phyloP scores from a whole-genome alignment of 108 stramenopile species.

The Epipyxis sp. region DNA sequence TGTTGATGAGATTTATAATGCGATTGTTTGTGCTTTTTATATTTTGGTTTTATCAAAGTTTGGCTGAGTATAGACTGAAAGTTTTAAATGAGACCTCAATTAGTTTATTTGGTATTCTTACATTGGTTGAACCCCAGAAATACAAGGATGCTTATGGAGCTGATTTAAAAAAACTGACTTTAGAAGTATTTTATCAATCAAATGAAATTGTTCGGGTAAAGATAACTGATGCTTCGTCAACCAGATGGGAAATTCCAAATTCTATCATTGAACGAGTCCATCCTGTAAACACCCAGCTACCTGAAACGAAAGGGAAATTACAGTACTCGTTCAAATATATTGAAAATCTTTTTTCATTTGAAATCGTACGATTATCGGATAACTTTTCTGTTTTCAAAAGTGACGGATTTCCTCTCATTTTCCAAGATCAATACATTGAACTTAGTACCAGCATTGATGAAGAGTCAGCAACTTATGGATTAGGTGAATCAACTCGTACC shows the following conservation, averaged over 20 bases:
- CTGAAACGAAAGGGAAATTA: not conserved
- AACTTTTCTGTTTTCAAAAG: not conserved
- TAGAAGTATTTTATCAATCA: not conserved
- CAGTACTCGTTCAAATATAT: not conserved
- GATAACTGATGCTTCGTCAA: not conserved
- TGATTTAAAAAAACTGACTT: not conserved
- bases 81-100: too few species aligned
- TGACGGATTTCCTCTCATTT: not conserved
- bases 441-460: conserved; percentile 8
- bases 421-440: conserved; percentile 39
- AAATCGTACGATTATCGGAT: conserved; percentile 15
- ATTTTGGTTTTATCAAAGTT: too few species aligned
- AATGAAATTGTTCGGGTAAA: conserved; percentile 11
- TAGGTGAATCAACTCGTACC: conserved; percentile 37
- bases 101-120: too few species aligned
- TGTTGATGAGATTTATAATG: too few species aligned
- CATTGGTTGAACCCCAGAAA: too few species aligned
- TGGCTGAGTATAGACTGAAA: too few species aligned
- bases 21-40: too few species aligned
- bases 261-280: not conserved
- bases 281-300: not conserved
- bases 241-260: conserved; percentile 2
- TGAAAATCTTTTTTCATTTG: not conserved
- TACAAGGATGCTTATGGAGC: conserved; percentile 26
- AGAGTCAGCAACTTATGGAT: conserved; percentile 21